Evolutionary conservation across 2,329 filamentous ascomycete genomes (phyloP).

Genomic region (Fonsecaea pedrosoi): DNA sequence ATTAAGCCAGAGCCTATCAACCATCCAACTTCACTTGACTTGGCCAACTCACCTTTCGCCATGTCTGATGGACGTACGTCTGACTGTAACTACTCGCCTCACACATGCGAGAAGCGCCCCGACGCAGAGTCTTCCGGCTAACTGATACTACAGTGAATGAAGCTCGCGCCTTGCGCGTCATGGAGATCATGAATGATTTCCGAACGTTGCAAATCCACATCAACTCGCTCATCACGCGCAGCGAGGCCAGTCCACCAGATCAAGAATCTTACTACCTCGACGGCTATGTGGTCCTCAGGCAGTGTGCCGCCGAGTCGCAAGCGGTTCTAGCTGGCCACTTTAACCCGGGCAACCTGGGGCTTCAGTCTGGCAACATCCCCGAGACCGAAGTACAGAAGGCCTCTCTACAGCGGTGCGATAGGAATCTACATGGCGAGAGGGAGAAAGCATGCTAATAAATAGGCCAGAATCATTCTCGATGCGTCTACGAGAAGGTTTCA

Average conservation of each 20-base stretch:
- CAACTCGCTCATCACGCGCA: slow-evolving; percentile 49
- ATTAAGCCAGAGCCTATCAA: slow-evolving; percentile 17
- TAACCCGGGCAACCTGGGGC: slow-evolving; percentile 50
- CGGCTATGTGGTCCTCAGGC: slow-evolving; percentile 64
- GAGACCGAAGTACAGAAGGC: slow-evolving; percentile 62
- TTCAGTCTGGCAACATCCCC: slow-evolving; percentile 41
- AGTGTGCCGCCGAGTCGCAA: slow-evolving; percentile 63
- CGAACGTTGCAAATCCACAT: slow-evolving; percentile 67
- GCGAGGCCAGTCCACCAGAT: slow-evolving; percentile 58
- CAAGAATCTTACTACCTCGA: slow-evolving; percentile 64
- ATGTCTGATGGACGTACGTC: slow-evolving; percentile 41
- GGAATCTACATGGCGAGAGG: background rate
- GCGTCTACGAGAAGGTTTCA: slow-evolving; percentile 66
- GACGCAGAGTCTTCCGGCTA: slow-evolving; percentile 17
- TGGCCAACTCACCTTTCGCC: slow-evolving; percentile 18
- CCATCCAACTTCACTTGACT: slow-evolving; percentile 14
- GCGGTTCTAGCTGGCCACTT: slow-evolving; percentile 62
- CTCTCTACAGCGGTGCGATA: slow-evolving; percentile 61
- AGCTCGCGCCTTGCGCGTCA: slow-evolving; percentile 66
- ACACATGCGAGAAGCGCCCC: slow-evolving; percentile 8
- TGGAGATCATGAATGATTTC: slow-evolving; percentile 70
- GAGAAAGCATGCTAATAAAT: slow-evolving; percentile 35
- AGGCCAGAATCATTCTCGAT: slow-evolving; percentile 64
- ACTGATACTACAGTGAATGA: slow-evolving; percentile 61
- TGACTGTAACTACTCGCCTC: slow-evolving; percentile 23